Conservation (phyloP, 345 rosid species). For the Aethionema arabicum region DNA sequence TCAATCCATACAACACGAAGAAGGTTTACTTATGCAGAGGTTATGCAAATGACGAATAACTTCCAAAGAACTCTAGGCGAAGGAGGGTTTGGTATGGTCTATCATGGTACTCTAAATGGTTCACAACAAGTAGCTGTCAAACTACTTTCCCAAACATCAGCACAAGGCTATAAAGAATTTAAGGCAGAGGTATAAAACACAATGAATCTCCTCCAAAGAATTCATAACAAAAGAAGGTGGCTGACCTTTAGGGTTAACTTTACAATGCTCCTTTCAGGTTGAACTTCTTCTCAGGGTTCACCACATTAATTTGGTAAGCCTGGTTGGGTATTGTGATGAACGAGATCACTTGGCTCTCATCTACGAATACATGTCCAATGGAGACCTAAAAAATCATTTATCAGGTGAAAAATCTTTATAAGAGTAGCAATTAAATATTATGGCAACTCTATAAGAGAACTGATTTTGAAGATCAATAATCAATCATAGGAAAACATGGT, state of each 20-base stretch:
- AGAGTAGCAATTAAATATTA: not conserved
- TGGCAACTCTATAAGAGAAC: not conserved
- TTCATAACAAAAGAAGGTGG: not conserved
- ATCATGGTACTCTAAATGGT: conserved; percentile 27
- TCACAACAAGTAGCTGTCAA: conserved; percentile 42
- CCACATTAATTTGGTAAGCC: conserved; percentile 42
- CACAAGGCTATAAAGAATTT: conserved; percentile 37
- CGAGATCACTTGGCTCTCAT: conserved; percentile 40
- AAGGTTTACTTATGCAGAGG: conserved; percentile 28
- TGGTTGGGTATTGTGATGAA: conserved; percentile 49
- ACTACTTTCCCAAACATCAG: conserved; percentile 34
- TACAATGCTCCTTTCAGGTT: conserved; percentile 37
- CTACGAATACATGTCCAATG: conserved; percentile 46
- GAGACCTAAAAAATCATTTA: conserved; percentile 40
- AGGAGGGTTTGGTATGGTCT: conserved; percentile 52
- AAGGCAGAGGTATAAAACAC: conserved; percentile 35
- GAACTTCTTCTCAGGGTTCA: conserved; percentile 42
- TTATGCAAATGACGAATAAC: conserved; percentile 38
- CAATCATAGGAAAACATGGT: conserved; percentile 19
- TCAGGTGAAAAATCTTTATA: conserved; percentile 21
- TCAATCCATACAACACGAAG: conserved; percentile 11
- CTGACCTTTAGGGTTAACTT: not conserved
- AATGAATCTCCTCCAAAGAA: no score
- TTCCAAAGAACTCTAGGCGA: conserved; percentile 38
- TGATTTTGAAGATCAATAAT: not conserved